Conservation (phyloP, 441 rosid genomes). For the Erodium chrysanthum region DNA sequence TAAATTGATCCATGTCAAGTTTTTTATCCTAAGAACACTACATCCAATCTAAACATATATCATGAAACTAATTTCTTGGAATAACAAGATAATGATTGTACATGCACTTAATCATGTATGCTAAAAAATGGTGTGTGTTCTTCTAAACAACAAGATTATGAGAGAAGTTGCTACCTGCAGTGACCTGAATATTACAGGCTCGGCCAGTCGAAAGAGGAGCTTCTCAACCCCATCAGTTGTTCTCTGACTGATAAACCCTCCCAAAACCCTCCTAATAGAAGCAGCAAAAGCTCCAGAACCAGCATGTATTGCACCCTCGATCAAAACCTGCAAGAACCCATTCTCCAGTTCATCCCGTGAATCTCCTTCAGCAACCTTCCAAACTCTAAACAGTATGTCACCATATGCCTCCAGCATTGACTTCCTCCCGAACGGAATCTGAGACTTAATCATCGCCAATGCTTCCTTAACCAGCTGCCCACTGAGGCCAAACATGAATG, state of each 20-base stretch:
- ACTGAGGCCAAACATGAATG: constrained; percentile 69
- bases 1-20: not conserved
- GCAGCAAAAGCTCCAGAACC: constrained; percentile 43
- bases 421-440: constrained; percentile 75
- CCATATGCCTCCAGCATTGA: constrained; percentile 82
- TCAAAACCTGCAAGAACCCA: constrained; percentile 57
- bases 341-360: constrained; percentile 57
- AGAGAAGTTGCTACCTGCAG: constrained; percentile 43
- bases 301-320: constrained; percentile 67
- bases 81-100: not conserved
- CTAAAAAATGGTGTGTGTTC: not conserved
- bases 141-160: not conserved
- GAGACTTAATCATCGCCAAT: constrained; percentile 70
- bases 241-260: constrained; percentile 63
- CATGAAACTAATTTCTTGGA: not conserved
- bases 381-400: constrained; percentile 56
- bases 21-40: not conserved
- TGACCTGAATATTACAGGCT: constrained; percentile 83
- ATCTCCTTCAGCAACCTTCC: constrained; percentile 62
- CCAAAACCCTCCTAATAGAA: constrained; percentile 71
- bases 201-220: constrained; percentile 63
- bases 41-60: not conserved
- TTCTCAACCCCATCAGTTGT: constrained; percentile 73
- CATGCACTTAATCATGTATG: not conserved
- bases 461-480: constrained; percentile 64